Percentiles rank a stretch among this genome's conserved stretches.
phyloP scores from a whole-genome alignment of 1,284 basidiomycete genomes.

The Fomitiporia mediterranea region DNA sequence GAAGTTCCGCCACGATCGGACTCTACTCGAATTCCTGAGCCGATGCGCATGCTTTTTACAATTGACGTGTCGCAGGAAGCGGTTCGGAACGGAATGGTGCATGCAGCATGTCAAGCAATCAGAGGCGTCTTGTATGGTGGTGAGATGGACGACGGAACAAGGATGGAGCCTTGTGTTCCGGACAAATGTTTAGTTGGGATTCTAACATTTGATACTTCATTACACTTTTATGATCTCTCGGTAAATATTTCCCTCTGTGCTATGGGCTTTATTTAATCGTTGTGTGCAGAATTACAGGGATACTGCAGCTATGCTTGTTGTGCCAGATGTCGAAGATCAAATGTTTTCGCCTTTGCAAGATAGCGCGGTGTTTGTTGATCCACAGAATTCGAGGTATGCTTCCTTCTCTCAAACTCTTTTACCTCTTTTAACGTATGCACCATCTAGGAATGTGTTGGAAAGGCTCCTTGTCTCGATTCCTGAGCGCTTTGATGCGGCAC shows the following conservation, averaged over 20 bases:
- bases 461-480: slow-evolving; percentile 66
- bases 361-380: slow-evolving; percentile 75
- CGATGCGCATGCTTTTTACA: slow-evolving; percentile 82
- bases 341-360: slow-evolving; percentile 80
- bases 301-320: slow-evolving; percentile 74
- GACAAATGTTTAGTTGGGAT: slow-evolving; percentile 64
- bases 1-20: slow-evolving; percentile 41
- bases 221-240: slow-evolving; percentile 91
- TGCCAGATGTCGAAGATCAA: slow-evolving; percentile 83
- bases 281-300: slow-evolving; percentile 47
- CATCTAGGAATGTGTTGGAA: slow-evolving; percentile 51
- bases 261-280: slow-evolving; percentile 16
- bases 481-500: slow-evolving; percentile 52
- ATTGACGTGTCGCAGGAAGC: slow-evolving; percentile 83
- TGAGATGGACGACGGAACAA: slow-evolving; percentile 36
- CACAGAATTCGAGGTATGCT: slow-evolving; percentile 61
- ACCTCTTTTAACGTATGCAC: neutral
- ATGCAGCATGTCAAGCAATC: slow-evolving; percentile 64
- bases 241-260: slow-evolving; percentile 43
- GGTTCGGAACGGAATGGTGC: slow-evolving; percentile 71
- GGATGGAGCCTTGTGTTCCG: slow-evolving; percentile 49
- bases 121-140: slow-evolving; percentile 67
- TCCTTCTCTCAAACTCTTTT: neutral
- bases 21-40: slow-evolving; percentile 51
- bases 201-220: slow-evolving; percentile 76